Base-by-base conservation (phyloP, 176 grass and related monocot species). In the Eragrostis curvula region DNA sequence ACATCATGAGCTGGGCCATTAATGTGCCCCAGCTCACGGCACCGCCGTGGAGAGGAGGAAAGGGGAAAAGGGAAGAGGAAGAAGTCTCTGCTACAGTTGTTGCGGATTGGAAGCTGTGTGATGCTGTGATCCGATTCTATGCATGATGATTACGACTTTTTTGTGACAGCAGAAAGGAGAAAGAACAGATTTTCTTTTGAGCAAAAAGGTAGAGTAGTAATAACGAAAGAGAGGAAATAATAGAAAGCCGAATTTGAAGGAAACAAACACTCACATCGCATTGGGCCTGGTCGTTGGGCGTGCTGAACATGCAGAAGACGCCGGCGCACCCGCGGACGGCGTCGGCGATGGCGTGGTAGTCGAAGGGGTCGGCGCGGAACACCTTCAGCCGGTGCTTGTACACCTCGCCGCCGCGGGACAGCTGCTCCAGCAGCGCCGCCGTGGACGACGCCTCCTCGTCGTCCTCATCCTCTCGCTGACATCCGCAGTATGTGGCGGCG, bases 301-400 rank as follows among this genome's bases (percentile, higher is more conserved):
- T 73, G 86, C 92, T 86, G 84, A 95, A 98, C 75, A 91, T 94
- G 91, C 89, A 96, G 91, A 96, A 99, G 56, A 96, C 89, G 60
- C 93, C 96, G 16, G 93, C 86, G 89, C 96, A 99, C 0, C 91
- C 96, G 20, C 82, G 87, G 65, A 89, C 73, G 68, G 93, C 96
- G 69, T 99, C 93, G 23, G 94, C 90, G 83, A 99, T 99, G 89
- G 91, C 77, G 63, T 93, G 92, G 87, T 94, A 96, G 89, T 96
- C 91, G 46, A 96, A 92, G 23, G 96, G 96, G 68, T 99, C 93
- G 36, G 87, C 88, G 21, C 53, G 63, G 86, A 99, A 96, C 16
- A 99, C 32, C 87, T 83, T 86, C 15, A 99, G 89, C 39, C 87
- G 78, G 46, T 81, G 86, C 66, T 87, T 43, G 68, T 28, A 12